These are phyloP conservation scores for Tricholoma flavovirens DNA, from an alignment of 768 basidiomycete genomes.

Conservation along the genomic window DNA sequence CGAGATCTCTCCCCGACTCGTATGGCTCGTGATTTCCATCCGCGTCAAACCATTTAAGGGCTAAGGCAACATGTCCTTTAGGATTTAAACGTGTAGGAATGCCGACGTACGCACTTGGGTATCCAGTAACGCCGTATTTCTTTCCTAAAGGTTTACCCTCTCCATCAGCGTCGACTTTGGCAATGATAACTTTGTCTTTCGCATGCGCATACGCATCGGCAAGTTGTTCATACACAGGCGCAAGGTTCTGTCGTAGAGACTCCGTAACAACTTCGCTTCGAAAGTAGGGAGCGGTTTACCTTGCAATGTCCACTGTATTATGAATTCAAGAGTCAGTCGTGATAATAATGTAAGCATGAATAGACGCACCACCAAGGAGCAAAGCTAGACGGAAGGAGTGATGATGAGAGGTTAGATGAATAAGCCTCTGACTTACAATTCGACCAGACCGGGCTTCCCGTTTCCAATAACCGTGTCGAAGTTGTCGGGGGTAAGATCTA, in stretches of 20 bases:
- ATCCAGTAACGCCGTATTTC: slow-evolving; percentile 78
- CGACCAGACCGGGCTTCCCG: slow-evolving; percentile 80
- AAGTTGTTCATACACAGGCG: slow-evolving; percentile 82
- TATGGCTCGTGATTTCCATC: slow-evolving; percentile 65
- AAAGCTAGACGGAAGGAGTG: slow-evolving; percentile 41
- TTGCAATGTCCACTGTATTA: slow-evolving; percentile 76
- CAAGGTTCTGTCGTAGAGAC: slow-evolving; percentile 57
- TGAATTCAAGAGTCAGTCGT: background rate
- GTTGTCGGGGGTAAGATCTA: slow-evolving; percentile 70
- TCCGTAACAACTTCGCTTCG: slow-evolving; percentile 1
- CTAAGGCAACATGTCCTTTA: slow-evolving; percentile 32
- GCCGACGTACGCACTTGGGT: slow-evolving; percentile 62
- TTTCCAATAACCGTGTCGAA: slow-evolving; percentile 74
- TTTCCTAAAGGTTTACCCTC: slow-evolving; percentile 70
- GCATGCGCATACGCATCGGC: slow-evolving; percentile 78
- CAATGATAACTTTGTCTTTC: slow-evolving; percentile 81
- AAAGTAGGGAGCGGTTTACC: slow-evolving; percentile 33
- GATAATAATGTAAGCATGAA: background rate
- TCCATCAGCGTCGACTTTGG: slow-evolving; percentile 92
- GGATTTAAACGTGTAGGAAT: background rate
- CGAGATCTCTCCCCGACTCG: slow-evolving; percentile 75
- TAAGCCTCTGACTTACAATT: slow-evolving; percentile 61
- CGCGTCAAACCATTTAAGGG: slow-evolving; percentile 86
- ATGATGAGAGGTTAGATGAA: slow-evolving; percentile 6
- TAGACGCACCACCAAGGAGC: slow-evolving; percentile 80